phyloP scores from a whole-genome alignment of 1,284 basidiomycete genomes.

The Rhodotorula sp. region DNA sequence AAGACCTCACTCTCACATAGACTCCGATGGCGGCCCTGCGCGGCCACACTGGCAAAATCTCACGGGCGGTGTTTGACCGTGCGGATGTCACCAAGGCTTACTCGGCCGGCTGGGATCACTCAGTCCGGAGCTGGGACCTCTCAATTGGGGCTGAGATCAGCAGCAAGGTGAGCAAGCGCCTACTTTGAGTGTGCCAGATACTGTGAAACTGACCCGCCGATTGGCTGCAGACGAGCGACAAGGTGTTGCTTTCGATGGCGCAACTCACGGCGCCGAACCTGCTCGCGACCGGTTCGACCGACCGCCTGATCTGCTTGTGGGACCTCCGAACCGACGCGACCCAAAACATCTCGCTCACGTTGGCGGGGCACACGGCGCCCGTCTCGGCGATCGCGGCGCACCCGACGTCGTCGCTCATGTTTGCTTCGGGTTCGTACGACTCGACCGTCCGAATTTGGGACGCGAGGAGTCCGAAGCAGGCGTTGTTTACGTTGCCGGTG shows the following conservation, averaged over 20 bases:
- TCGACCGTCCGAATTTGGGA: slow-evolving; percentile 84
- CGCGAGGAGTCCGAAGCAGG: slow-evolving; percentile 61
- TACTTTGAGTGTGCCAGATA: no score
- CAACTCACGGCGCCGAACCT: slow-evolving; percentile 50
- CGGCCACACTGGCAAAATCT: slow-evolving; percentile 70
- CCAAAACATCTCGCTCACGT: slow-evolving; percentile 55
- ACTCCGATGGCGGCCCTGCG: slow-evolving; percentile 66
- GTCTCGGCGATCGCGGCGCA: slow-evolving; percentile 67
- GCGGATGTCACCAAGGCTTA: slow-evolving; percentile 40
- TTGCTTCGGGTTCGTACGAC: slow-evolving; percentile 78
- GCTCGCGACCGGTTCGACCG: slow-evolving; percentile 54
- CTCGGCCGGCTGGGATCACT: slow-evolving; percentile 54
- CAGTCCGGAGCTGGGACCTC: slow-evolving; percentile 54
- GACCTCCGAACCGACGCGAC: slow-evolving; percentile 53
- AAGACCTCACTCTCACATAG: slow-evolving; percentile 50
- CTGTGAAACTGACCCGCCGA: no score
- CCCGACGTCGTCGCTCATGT: slow-evolving; percentile 62
- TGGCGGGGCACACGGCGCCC: slow-evolving; percentile 66
- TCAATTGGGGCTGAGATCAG: slow-evolving; percentile 49
- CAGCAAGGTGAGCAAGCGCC: slow-evolving; percentile 47
- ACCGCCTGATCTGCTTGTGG: slow-evolving; percentile 55
- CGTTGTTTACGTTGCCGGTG: slow-evolving; percentile 55
- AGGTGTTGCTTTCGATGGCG: slow-evolving; percentile 52
- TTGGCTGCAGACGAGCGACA: slow-evolving; percentile 45
- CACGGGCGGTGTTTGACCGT: slow-evolving; percentile 59